These are phyloP conservation scores for Microcyclospora pomicola DNA, from an alignment of 2,329 filamentous ascomycete genomes.

Conservation along the genomic window DNA sequence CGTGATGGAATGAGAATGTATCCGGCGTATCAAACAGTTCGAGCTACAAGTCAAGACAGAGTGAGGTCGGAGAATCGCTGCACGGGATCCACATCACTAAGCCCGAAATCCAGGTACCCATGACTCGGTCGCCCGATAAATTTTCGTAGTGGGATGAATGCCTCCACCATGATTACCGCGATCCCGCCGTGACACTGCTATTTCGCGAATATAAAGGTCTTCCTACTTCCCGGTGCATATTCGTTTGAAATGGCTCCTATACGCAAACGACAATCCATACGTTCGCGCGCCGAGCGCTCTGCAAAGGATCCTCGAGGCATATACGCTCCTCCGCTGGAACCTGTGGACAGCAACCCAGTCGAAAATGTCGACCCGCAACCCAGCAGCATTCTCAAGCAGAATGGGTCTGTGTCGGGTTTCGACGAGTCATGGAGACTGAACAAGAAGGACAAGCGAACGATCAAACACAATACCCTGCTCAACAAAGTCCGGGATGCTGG, in stretches of 20 bases:
- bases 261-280: slow-evolving; percentile 5
- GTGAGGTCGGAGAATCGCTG: too few relatives aligned
- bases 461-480: slow-evolving; percentile 70
- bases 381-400: slow-evolving; percentile 1
- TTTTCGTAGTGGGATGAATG: too few relatives aligned
- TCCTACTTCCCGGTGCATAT: too few relatives aligned
- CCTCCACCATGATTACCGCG: too few relatives aligned
- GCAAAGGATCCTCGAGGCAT: slow-evolving; percentile 9
- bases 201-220: too few relatives aligned
- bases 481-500: slow-evolving; percentile 35
- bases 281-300: slow-evolving; percentile 7
- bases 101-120: too few relatives aligned
- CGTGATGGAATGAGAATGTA: too few relatives aligned
- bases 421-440: slow-evolving; percentile 30
- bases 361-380: slow-evolving; percentile 1
- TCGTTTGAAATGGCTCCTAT: neutral
- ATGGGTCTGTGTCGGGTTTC: slow-evolving; percentile 1
- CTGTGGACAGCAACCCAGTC: neutral
- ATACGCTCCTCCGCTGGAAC: slow-evolving; percentile 10
- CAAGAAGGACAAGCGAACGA: slow-evolving; percentile 71
- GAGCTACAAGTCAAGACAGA: too few relatives aligned
- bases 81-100: too few relatives aligned
- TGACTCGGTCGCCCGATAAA: too few relatives aligned
- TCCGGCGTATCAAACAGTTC: too few relatives aligned
- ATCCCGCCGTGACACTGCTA: too few relatives aligned